phyloP scores from a whole-genome alignment of 164 flowering plant species.

The Liriodendron chinense region DNA sequence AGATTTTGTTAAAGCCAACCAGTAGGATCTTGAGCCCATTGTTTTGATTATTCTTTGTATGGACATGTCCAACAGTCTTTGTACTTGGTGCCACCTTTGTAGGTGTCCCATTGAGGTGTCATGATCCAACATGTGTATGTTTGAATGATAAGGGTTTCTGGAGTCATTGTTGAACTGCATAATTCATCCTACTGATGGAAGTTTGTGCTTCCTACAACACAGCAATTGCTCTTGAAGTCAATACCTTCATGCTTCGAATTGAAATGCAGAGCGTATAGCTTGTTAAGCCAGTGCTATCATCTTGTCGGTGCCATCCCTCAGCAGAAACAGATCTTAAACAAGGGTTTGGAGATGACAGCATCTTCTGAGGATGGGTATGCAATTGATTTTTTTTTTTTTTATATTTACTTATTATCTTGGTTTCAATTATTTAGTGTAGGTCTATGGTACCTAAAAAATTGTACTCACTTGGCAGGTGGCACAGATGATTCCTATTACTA shows the following conservation, averaged over 20 bases:
- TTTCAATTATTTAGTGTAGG: neutral
- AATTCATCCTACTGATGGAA: neutral
- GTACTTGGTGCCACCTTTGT: too few relatives aligned
- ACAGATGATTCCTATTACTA: neutral
- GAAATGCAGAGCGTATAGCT: slow-evolving; percentile 73
- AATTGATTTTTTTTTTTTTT: neutral
- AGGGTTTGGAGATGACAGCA: slow-evolving; percentile 59
- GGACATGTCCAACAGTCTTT: too few relatives aligned
- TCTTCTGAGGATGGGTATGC: slow-evolving; percentile 59
- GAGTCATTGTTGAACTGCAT: neutral
- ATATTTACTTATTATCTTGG: neutral
- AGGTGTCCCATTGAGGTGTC: too few relatives aligned
- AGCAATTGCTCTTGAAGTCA: slow-evolving; percentile 77
- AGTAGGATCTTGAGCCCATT: too few relatives aligned
- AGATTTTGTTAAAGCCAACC: too few relatives aligned
- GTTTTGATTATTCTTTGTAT: too few relatives aligned
- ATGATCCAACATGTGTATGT: too few relatives aligned
- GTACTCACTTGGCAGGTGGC: neutral
- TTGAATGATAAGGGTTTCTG: neutral
- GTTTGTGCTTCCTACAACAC: slow-evolving; percentile 14
- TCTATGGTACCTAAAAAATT: neutral
- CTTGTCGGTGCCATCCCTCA: slow-evolving; percentile 75
- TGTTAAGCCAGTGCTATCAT: slow-evolving; percentile 83
- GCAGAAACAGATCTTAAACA: slow-evolving; percentile 65
- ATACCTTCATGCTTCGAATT: slow-evolving; percentile 91